Base-by-base conservation (phyloP, 495 filamentous ascomycete species). In the Ramalina intermedia region DNA sequence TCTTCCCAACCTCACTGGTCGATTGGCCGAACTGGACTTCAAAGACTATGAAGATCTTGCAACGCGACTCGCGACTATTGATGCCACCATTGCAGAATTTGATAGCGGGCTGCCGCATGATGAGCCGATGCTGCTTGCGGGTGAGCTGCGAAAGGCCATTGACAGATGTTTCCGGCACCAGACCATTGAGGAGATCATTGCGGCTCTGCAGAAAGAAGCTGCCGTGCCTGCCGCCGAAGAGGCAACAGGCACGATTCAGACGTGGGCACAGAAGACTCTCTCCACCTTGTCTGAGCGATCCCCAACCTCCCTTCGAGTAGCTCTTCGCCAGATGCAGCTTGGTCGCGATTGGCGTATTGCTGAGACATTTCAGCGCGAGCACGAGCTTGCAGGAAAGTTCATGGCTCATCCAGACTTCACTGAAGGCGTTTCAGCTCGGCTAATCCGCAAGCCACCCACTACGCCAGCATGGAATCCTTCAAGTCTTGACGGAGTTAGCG, bases 41-140 rank as follows among this genome's bases (percentile, higher is more conserved):
- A 72, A 73, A 46, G 93, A 96, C 62, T 71, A 79, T 58, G 71
- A 79, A 39, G 54, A 58, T 37, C 67, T 83, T 38, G 54, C 66
- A 23, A 65, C 80, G 23, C 80, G 87, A 8, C 67, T 84, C 48
- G 62, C 67, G 27, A 69, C 84, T 56, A 81, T 98, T 63, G 79
- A 93, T 70, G 70, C 68, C 56, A 96, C 91, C 43, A 87, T 98
- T 59, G 85, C 90, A 45, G 91, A 98, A 66, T 96, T 80, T 68
- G 75, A 72, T 50, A 85, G 86, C 21, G 88, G 87, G 26, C 69
- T 98, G 27, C 85, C 87, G 1, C 66, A 78, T 51, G 72, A 82
- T 59, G 72, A 84, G 62, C 72, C 74, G 23, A 81, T 84, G 38
- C 60, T 66, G 2, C 58, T 90, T 38, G 66, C 66, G 26, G 87